Evolutionary conservation across 202 grass and related monocot genomes (phyloP).

Genomic region (Dendrocalamus latiflorus): DNA sequence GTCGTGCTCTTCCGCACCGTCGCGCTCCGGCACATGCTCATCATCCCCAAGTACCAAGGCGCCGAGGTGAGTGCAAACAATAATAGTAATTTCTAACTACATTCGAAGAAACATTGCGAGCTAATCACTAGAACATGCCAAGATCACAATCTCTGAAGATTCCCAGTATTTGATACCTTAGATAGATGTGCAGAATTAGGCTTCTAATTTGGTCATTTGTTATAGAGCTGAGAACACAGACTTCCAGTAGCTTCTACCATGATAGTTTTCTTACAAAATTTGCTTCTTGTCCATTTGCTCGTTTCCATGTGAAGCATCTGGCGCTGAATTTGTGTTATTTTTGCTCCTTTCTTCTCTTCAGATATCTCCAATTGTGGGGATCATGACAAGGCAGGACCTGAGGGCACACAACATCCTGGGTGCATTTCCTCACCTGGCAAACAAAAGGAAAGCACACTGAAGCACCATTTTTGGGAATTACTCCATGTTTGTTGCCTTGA

Average conservation of each 20-base stretch:
- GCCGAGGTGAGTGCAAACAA: conserved; percentile 40
- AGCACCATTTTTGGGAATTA: conserved; percentile 29
- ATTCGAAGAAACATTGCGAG: too few relatives aligned
- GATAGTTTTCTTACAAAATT: neutral
- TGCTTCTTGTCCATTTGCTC: neutral
- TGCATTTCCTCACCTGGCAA: too few relatives aligned
- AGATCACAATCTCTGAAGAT: neutral
- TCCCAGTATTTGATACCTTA: neutral
- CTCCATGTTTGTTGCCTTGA: neutral
- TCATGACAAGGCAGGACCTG: conserved; percentile 91
- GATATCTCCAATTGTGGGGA: conserved; percentile 81
- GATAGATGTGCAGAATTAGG: neutral
- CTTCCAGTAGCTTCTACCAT: too few relatives aligned
- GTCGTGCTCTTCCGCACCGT: conserved; percentile 75
- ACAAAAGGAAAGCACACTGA: conserved; percentile 40
- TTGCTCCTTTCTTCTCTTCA: conserved; percentile 20
- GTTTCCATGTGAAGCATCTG: neutral
- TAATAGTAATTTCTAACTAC: neutral
- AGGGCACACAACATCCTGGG: conserved; percentile 65
- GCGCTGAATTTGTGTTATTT: neutral
- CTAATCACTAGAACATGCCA: neutral
- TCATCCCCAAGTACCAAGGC: conserved; percentile 84
- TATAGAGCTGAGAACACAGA: neutral
- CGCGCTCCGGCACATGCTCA: conserved; percentile 83
- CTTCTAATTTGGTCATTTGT: neutral